A percentile compares a stretch with the other conserved stretches of the same genome.
phyloP scores from a whole-genome alignment of 1,139 yeast genomes.

The Geotrichum siamense region DNA sequence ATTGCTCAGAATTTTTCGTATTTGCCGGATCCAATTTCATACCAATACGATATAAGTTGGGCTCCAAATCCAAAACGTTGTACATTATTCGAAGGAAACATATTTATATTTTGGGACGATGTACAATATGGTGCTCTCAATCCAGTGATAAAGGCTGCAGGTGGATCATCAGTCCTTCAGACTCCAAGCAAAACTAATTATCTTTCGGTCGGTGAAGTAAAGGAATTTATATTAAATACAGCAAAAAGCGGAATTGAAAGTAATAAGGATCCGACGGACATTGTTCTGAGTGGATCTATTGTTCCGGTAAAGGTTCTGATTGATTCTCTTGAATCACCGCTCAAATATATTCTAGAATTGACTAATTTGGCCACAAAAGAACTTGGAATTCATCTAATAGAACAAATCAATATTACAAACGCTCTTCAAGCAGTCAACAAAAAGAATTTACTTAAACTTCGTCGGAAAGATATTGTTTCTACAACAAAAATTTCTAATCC shows the following conservation, averaged over 20 bases:
- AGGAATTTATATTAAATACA: conserved; percentile 1
- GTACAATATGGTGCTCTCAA: conserved; percentile 18
- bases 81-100: conserved; percentile 17
- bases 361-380: conserved; percentile 7
- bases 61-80: conserved; percentile 18
- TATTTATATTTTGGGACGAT: conserved; percentile 18
- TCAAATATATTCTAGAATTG: not conserved
- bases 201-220: not conserved
- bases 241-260: too few relatives aligned
- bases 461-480: too few relatives aligned
- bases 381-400: conserved; percentile 6
- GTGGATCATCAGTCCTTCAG: conserved; percentile 19
- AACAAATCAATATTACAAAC: not conserved
- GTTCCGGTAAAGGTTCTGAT: not conserved
- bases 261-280: too few relatives aligned
- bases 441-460: too few relatives aligned
- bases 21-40: conserved; percentile 20
- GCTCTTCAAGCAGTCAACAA: conserved; percentile 5
- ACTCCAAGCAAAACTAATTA: not conserved
- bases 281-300: too few relatives aligned
- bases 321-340: not conserved
- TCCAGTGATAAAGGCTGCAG: conserved; percentile 21
- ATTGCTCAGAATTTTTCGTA: not conserved
- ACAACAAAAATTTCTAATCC: too few relatives aligned
- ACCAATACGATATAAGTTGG: conserved; percentile 20